phyloP scores from a whole-genome alignment of 164 flowering plant species.

The Nymphaea colorata region DNA sequence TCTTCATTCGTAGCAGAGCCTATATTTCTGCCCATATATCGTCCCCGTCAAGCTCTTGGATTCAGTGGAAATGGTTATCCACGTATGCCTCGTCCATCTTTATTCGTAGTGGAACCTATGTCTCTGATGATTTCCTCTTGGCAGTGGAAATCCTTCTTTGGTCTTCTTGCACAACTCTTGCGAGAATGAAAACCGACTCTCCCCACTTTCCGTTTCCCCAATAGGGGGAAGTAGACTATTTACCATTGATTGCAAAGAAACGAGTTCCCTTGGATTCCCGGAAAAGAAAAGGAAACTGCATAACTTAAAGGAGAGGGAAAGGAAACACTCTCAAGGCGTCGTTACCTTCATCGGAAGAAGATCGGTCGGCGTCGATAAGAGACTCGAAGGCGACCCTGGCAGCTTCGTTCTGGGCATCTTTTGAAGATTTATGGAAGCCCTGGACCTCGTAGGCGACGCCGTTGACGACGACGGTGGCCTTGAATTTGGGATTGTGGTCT shows the following conservation, averaged over 20 bases:
- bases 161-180: too few relatives aligned
- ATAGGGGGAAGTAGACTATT: background rate
- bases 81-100: too few relatives aligned
- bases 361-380: background rate
- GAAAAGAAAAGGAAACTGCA: background rate
- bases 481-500: constrained; percentile 33
- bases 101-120: too few relatives aligned
- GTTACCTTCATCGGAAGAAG: background rate
- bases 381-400: constrained; percentile 18
- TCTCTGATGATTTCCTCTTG: too few relatives aligned
- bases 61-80: too few relatives aligned
- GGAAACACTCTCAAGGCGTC: too few relatives aligned
- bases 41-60: too few relatives aligned
- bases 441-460: constrained; percentile 18
- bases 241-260: background rate
- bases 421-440: constrained; percentile 12
- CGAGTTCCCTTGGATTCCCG: background rate
- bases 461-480: constrained; percentile 25
- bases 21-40: too few relatives aligned
- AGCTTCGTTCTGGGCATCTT: constrained; percentile 43
- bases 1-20: too few relatives aligned
- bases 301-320: background rate
- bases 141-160: too few relatives aligned
- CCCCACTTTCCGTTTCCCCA: background rate
- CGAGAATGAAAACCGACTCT: too few relatives aligned